Evolutionary conservation across 805 yeast species (phyloP).

Genomic region (Nakazawaea wickerhamii): DNA sequence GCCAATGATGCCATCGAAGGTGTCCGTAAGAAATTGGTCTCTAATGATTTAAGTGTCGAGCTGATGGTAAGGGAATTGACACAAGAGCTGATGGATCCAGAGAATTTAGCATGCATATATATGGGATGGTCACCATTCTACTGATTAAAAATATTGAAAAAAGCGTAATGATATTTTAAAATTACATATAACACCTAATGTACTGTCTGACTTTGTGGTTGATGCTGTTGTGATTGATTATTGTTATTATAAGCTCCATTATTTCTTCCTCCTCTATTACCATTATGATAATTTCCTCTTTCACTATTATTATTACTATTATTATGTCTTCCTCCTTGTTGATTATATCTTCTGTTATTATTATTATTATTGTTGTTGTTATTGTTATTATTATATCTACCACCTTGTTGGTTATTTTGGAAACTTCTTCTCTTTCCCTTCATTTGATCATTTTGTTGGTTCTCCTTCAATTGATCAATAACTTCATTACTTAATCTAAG

Average conservation of each 20-base stretch:
- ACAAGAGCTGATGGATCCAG: slow-evolving; percentile 63
- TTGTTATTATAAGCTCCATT: slow-evolving; percentile 1
- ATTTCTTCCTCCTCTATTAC: slow-evolving; percentile 5
- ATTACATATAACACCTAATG: neutral
- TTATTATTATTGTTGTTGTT: slow-evolving; percentile 23
- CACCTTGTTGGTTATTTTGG: slow-evolving; percentile 8
- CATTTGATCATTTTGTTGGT: slow-evolving; percentile 41
- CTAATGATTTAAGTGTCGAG: slow-evolving; percentile 68
- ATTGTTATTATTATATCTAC: slow-evolving; percentile 16
- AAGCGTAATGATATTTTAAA: neutral
- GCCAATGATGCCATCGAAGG: slow-evolving; percentile 72
- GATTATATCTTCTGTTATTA: slow-evolving; percentile 23
- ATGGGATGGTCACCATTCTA: slow-evolving; percentile 84
- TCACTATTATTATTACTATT: slow-evolving; percentile 15
- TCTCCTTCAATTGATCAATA: slow-evolving; percentile 72
- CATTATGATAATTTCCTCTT: neutral
- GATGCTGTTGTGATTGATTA: neutral
- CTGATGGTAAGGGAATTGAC: slow-evolving; percentile 81
- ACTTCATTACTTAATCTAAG: slow-evolving; percentile 71
- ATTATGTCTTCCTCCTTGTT: slow-evolving; percentile 17
- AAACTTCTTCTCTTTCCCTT: slow-evolving; percentile 30
- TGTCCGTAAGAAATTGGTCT: slow-evolving; percentile 64
- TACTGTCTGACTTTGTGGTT: neutral
- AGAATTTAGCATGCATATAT: slow-evolving; percentile 68
- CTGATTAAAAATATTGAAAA: slow-evolving; percentile 20